phyloP scores from a whole-genome alignment of 2,329 filamentous ascomycete species.

The Venturiaceae sp. region DNA sequence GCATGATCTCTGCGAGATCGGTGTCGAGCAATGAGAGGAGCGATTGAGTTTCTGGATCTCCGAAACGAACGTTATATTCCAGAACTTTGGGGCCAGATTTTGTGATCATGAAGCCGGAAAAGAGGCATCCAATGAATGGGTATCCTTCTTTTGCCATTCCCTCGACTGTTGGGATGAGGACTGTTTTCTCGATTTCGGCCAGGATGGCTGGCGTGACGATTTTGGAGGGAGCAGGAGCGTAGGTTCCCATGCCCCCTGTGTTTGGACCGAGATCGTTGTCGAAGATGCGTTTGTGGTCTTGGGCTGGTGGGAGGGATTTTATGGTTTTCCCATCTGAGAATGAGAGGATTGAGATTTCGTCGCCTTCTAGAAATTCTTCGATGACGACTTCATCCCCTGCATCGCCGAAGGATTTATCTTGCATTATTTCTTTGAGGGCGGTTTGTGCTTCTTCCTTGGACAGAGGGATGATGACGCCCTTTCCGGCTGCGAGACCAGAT shows the following conservation, averaged over 20 bases:
- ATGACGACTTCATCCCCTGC: conserved; percentile 90
- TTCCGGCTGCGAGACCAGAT: conserved; percentile 81
- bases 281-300: conserved; percentile 92
- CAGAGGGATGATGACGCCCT: conserved; percentile 84
- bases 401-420: conserved; percentile 72
- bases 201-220: conserved; percentile 51
- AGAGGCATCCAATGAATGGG: conserved; percentile 56
- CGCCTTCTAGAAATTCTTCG: conserved; percentile 84
- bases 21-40: conserved; percentile 74
- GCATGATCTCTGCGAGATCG: conserved; percentile 81
- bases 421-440: conserved; percentile 83
- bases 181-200: conserved; percentile 65
- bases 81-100: conserved; percentile 69
- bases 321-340: conserved; percentile 87
- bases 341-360: conserved; percentile 83
- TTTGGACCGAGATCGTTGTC: conserved; percentile 88
- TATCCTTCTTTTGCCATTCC: conserved; percentile 69
- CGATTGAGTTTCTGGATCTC: conserved; percentile 86
- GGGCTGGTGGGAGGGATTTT: conserved; percentile 75
- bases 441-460: conserved; percentile 73
- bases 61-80: conserved; percentile 90
- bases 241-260: conserved; percentile 96
- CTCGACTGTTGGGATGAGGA: conserved; percentile 81
- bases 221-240: conserved; percentile 64
- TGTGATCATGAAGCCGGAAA: conserved; percentile 92